Evolutionary conservation across 441 rosid genomes (phyloP).

Genomic region (Gossypium lobatum): DNA sequence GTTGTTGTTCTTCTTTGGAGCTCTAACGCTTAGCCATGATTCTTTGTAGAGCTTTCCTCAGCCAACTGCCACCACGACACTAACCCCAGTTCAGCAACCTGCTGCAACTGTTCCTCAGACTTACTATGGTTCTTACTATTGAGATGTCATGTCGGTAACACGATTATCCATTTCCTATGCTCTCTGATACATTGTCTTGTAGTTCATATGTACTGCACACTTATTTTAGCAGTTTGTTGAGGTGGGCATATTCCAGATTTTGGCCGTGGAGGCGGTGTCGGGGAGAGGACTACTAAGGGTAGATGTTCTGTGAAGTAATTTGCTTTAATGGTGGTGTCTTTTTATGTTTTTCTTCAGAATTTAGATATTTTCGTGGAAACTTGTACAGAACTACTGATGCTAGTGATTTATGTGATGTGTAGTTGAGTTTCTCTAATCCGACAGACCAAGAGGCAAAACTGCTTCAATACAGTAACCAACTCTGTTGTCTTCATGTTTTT

Average conservation of each 20-base stretch:
- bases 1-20: neutral
- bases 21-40: neutral
- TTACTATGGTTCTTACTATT: slow-evolving; percentile 73
- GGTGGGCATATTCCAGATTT: neutral
- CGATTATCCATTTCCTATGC: neutral
- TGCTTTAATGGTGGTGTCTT: slow-evolving; percentile 3
- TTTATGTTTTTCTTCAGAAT: neutral
- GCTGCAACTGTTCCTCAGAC: slow-evolving; percentile 55
- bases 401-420: neutral
- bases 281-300: neutral
- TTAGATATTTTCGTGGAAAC: neutral
- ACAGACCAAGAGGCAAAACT: too few species aligned
- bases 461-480: too few species aligned
- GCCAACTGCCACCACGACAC: slow-evolving; percentile 46
- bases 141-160: slow-evolving; percentile 15
- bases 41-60: slow-evolving; percentile 51
- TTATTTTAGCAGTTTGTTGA: neutral
- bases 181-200: neutral
- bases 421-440: neutral
- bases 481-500: too few species aligned
- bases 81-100: slow-evolving; percentile 62
- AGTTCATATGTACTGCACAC: neutral
- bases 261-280: neutral
- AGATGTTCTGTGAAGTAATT: neutral
- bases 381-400: neutral